Evolutionary conservation across 2,329 filamentous ascomycete species (phyloP).

Genomic region (Aspergillaceae sp.): DNA sequence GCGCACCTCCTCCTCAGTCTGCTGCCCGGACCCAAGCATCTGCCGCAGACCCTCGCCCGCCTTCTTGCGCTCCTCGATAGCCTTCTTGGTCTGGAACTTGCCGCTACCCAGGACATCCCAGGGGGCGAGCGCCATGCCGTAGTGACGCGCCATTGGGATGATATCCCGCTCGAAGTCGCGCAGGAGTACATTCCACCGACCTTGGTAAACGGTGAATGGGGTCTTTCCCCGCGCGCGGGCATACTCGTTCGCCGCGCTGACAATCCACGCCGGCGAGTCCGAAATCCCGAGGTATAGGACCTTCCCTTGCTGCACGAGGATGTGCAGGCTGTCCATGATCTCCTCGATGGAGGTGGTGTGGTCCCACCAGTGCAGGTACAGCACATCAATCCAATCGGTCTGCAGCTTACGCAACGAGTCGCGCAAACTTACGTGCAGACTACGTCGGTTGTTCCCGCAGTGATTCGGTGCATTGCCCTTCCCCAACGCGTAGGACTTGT

Average conservation of each 20-base stretch:
- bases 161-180: slow-evolving; percentile 37
- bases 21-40: slow-evolving; percentile 31
- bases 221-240: slow-evolving; percentile 33
- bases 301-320: slow-evolving; percentile 32
- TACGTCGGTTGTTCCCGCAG: slow-evolving; percentile 42
- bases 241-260: slow-evolving; percentile 32
- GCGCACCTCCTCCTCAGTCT: slow-evolving; percentile 44
- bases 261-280: slow-evolving; percentile 35
- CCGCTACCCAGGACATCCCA: slow-evolving; percentile 53
- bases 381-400: slow-evolving; percentile 47
- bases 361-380: slow-evolving; percentile 51
- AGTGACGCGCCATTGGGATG: slow-evolving; percentile 33
- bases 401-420: slow-evolving; percentile 41
- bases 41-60: slow-evolving; percentile 34
- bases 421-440: slow-evolving; percentile 35
- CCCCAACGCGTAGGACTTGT: slow-evolving; percentile 34
- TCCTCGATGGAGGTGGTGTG: slow-evolving; percentile 30
- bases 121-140: slow-evolving; percentile 43
- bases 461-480: slow-evolving; percentile 31
- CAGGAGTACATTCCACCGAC: slow-evolving; percentile 31
- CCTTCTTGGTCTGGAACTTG: slow-evolving; percentile 42
- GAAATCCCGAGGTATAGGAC: slow-evolving; percentile 36
- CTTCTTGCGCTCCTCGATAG: slow-evolving; percentile 38
- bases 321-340: slow-evolving; percentile 32
- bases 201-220: slow-evolving; percentile 33